Evolutionary conservation across 805 yeast genomes (phyloP), one percentile per base, ranked within the genome.

Genomic region (Starmerella scarabaei): DNA sequence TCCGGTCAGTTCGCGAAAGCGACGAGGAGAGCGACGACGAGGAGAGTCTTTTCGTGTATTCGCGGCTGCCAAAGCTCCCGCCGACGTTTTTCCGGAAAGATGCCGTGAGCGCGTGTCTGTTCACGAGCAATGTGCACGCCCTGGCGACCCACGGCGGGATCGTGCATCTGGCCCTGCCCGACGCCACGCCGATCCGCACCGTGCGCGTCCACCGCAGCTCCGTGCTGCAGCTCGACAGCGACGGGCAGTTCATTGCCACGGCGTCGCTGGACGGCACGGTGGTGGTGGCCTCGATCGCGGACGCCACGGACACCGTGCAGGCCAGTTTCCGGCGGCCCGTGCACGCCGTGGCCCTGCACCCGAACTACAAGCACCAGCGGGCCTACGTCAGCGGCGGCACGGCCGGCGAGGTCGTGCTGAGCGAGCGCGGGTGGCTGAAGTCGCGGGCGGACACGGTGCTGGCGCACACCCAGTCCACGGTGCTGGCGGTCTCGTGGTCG

Each of bases 231-330:
- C 7, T 23, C 26, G 72, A 83, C 0, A 68, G 80, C 1, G 93
- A 83, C 53, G 91, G 93, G 0, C 60, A 60, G 7, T 74, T 69
- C 52, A 73, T 91, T 44, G 93, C 91, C 0, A 77, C 93, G 0
- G 94, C 86, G 0, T 84, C 96, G 0, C 77, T 88, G 65, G 98
- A 91, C 56, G 98, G 98, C 0, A 80, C 94, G 0, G 80, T 88
- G 0, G 84, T 84, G 1, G 71, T 84, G 4, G 91, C 94, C 0
- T 71, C 85, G 2, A 62, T 82, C 1, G 43, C 48, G 1, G 80
- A 78, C 46, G 72, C 72, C 16, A 61, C 65, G 4, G 91, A 80
- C 50, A 72, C 80, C 2, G 65, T 69, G 0, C 85, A 84, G 2
- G 78, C 72, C 50, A 93, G 86, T 58, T 81, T 85, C 58, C 78